A percentile compares a stretch with the other conserved stretches of the same genome.
These are phyloP conservation scores for Metarhizium album DNA, from an alignment of 2,329 filamentous ascomycete genomes.

Conservation along the genomic window DNA sequence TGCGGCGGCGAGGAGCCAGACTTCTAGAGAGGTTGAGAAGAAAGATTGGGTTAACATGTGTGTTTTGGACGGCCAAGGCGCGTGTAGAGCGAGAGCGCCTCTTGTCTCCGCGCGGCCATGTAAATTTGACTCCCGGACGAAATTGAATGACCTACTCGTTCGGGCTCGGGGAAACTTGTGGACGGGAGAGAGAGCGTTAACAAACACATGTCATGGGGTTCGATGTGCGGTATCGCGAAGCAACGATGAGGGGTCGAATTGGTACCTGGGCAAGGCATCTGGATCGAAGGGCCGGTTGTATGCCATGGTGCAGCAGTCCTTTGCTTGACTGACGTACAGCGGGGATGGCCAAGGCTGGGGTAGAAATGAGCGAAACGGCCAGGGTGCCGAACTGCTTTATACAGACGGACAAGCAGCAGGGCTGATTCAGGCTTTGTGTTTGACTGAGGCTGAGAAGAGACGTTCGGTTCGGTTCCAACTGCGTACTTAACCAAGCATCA, in stretches of 20 bases:
- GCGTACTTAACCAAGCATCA: too few species aligned
- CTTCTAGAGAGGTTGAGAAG: constrained; percentile 19
- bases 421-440: neutral
- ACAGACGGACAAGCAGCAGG: neutral
- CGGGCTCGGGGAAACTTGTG: constrained; percentile 63
- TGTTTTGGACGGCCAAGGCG: neutral
- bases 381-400: neutral
- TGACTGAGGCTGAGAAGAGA: neutral
- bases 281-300: constrained; percentile 92
- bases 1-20: constrained; percentile 18
- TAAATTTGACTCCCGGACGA: too few species aligned
- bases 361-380: neutral
- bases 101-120: neutral
- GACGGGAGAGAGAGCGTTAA: neutral
- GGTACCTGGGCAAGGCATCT: constrained; percentile 85
- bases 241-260: constrained; percentile 11
- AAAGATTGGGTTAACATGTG: neutral
- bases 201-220: neutral
- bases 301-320: constrained; percentile 51
- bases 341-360: neutral
- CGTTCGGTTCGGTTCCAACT: too few species aligned
- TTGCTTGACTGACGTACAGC: neutral
- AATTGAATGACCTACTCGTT: constrained; percentile 40
- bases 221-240: neutral
- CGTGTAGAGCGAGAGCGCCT: neutral